Conservation (phyloP, 768 basidiomycete species). For the Lentinula raphanica region DNA sequence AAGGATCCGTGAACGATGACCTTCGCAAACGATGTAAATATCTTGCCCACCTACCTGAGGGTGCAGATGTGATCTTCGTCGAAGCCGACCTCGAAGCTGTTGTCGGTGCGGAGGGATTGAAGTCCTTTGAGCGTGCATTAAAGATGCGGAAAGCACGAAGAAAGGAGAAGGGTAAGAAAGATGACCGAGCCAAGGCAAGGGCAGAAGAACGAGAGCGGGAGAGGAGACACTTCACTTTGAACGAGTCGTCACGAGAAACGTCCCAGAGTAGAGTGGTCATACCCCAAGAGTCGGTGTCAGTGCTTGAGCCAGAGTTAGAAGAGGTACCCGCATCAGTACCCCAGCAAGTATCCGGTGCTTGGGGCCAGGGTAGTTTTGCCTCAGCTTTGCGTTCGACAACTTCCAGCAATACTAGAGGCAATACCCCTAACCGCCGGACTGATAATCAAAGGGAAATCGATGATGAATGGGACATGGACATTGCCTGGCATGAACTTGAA, state of each 20-base stretch:
- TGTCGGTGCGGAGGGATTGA: conserved; percentile 70
- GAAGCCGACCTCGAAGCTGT: conserved; percentile 80
- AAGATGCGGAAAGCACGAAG: conserved; percentile 68
- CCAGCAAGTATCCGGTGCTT: conserved; percentile 45
- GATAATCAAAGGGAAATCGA: conserved; percentile 30
- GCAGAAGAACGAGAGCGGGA: conserved; percentile 78
- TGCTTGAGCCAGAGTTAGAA: conserved; percentile 16
- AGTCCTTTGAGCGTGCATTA: conserved; percentile 79
- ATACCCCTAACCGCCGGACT: conserved; percentile 12
- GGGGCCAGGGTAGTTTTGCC: conserved; percentile 81
- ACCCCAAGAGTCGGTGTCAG: background rate
- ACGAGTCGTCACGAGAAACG: conserved; percentile 11
- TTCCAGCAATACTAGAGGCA: conserved; percentile 15
- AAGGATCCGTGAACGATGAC: conserved; percentile 87
- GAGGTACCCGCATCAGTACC: conserved; percentile 15
- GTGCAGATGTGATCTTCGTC: conserved; percentile 90
- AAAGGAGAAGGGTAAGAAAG: conserved; percentile 78
- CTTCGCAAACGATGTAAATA: conserved; percentile 94
- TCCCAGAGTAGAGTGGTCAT: background rate
- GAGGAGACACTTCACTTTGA: conserved; percentile 18
- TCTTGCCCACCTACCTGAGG: conserved; percentile 85
- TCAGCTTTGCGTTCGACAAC: conserved; percentile 45
- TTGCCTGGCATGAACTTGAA: conserved; percentile 79
- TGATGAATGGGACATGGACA: conserved; percentile 77
- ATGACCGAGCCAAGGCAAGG: conserved; percentile 74